Base-by-base conservation (phyloP, 192 early-diverging fungal genomes). In the Rhizophagus sp. region DNA sequence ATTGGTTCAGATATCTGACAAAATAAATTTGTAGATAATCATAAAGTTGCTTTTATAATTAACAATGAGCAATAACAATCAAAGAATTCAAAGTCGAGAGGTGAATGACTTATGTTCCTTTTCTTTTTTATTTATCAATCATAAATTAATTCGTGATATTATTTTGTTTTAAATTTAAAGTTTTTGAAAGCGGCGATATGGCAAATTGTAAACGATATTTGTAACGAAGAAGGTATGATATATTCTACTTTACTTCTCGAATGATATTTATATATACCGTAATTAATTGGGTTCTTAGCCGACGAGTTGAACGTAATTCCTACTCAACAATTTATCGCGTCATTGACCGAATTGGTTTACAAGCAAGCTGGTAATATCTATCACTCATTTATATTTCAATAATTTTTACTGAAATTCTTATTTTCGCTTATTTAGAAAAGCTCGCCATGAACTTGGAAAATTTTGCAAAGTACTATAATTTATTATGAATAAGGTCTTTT, bases 121-220 rank as follows among this genome's bases (percentile, higher is more conserved):
- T 57, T 17, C 4, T 0, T 22, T 17, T 57, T 57, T 57, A 3
- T n/a, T 57, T 22, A 47, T 47, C 11, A 22, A 22, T 57, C 17
- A 11, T 47, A 22, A 22, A 57, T 57, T 22, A 6, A 22, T 1
- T 17, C 17, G 0, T 52, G 4, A 15, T 17, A 52, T 52, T 52
- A 19, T 1, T 19, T 22, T 19, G 17, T 19, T 57, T 72, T 24
- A 13, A 24, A 72, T 71, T 41, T 39, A 4, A 24, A 24, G 34
- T 47, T 19, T 72, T 72, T 72, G 36, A 67, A 67, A 67, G 33
- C 65, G 13, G 11, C 8, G 10, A 33, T 34, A 34, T 67, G 65
- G 65, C 65, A 67, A 67, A 27, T 13, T 10, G 65, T 67, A 17
- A 33, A 67, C 34, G 65, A 67, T 67, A 67, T 67, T 67, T 67